Evolutionary conservation across 192 early-diverging fungal genomes (phyloP).

Genomic region (Paraglomus occultum): DNA sequence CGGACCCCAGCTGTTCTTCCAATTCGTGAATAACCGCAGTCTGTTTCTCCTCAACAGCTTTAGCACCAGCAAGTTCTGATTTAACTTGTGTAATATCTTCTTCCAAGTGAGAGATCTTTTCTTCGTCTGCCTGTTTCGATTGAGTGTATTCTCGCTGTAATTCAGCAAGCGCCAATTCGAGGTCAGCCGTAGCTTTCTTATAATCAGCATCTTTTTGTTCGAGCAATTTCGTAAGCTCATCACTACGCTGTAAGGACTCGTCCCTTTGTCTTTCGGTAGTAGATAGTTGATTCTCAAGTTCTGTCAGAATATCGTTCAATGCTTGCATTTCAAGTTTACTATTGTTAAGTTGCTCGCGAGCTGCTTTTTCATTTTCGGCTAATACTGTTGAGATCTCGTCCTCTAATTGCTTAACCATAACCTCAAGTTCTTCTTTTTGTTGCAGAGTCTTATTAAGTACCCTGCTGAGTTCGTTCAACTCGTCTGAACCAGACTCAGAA

Average conservation of each 20-base stretch:
- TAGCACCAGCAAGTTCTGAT: constrained; percentile 1
- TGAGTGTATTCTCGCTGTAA: neutral
- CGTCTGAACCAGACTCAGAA: neutral
- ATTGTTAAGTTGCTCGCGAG: neutral
- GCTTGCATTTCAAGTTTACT: neutral
- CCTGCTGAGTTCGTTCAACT: neutral
- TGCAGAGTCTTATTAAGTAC: neutral
- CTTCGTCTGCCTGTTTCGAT: neutral
- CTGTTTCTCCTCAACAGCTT: constrained; percentile 6
- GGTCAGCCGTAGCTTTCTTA: neutral
- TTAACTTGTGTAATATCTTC: constrained; percentile 5
- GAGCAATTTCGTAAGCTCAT: neutral
- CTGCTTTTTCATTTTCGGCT: neutral
- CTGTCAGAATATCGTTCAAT: constrained; percentile 1
- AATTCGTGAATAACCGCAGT: neutral
- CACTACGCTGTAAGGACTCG: neutral
- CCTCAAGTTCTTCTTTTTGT: neutral
- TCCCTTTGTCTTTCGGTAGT: constrained; percentile 11
- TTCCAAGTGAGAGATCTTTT: neutral
- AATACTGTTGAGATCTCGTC: neutral
- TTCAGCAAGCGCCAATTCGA: neutral
- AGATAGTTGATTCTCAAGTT: neutral
- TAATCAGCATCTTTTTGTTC: constrained; percentile 7
- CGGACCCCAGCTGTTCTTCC: neutral
- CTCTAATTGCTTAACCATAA: neutral